Evolutionary conservation across 371 early-diverging fungal species (phyloP).

Genomic region (Mucor saturninus): DNA sequence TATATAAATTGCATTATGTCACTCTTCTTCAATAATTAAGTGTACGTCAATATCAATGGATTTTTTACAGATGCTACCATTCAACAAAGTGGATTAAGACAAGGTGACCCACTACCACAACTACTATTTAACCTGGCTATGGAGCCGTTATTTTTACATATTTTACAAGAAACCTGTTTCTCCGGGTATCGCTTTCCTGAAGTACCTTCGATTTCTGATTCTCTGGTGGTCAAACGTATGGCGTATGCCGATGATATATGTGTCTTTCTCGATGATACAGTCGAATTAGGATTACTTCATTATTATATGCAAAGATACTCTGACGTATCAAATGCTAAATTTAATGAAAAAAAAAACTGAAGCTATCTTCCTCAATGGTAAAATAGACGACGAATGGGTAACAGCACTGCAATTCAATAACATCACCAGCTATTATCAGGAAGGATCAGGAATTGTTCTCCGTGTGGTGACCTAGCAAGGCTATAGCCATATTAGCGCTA

Average conservation of each 20-base stretch:
- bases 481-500: too few species aligned
- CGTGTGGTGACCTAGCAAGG: too few species aligned
- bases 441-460: neutral
- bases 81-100: slow-evolving; percentile 24
- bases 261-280: slow-evolving; percentile 4
- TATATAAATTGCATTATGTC: slow-evolving; percentile 3
- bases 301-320: slow-evolving; percentile 6
- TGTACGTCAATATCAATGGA: slow-evolving; percentile 22
- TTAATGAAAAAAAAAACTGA: slow-evolving; percentile 19
- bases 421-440: neutral
- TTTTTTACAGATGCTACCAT: slow-evolving; percentile 1
- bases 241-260: slow-evolving; percentile 20
- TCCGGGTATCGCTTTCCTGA: neutral
- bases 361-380: slow-evolving; percentile 14
- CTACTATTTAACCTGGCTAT: slow-evolving; percentile 29
- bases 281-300: neutral
- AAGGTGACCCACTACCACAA: slow-evolving; percentile 30
- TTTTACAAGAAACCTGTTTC: neutral
- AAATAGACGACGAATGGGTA: neutral
- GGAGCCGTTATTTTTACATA: slow-evolving; percentile 14
- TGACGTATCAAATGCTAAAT: slow-evolving; percentile 15
- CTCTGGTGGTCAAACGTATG: neutral
- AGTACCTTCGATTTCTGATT: neutral
- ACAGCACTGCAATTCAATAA: neutral
- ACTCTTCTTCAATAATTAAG: slow-evolving; percentile 16